Percentiles rank a stretch among this genome's conserved stretches.
Conservation (phyloP, 331 rosid species). For the Dryas integrifolia region DNA sequence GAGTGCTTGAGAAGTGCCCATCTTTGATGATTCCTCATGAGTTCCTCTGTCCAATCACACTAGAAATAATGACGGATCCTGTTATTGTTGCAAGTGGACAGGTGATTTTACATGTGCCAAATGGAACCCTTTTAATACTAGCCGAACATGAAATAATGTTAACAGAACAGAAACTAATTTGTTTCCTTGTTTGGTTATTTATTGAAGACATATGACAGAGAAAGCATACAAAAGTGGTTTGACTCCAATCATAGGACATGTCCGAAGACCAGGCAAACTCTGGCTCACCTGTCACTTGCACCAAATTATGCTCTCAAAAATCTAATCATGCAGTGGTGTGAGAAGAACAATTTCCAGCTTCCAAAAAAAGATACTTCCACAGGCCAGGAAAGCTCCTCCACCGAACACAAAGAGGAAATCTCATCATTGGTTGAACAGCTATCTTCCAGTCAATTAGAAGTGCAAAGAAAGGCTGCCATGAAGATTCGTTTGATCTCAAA, state of each 20-base stretch:
- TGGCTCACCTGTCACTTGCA: constrained; percentile 50
- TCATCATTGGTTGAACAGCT: constrained; percentile 47
- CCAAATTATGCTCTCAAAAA: constrained; percentile 64
- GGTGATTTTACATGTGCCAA: constrained; percentile 36
- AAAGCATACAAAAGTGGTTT: constrained; percentile 80
- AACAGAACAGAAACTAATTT: constrained; percentile 16
- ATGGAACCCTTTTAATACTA: background rate
- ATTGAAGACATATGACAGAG: constrained; percentile 74
- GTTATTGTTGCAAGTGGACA: constrained; percentile 75
- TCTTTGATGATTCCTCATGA: constrained; percentile 81
- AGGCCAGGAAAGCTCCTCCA: constrained; percentile 31
- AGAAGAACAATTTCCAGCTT: constrained; percentile 52
- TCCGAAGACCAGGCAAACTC: constrained; percentile 69
- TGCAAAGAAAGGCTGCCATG: constrained; percentile 55
- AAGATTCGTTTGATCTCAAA: constrained; percentile 68
- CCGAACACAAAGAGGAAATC: constrained; percentile 41
- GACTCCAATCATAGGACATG: constrained; percentile 53
- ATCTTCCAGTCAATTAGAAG: constrained; percentile 45
- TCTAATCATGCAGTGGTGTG: constrained; percentile 65
- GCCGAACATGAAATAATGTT: too few relatives aligned
- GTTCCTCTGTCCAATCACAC: constrained; percentile 72
- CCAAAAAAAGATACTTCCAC: constrained; percentile 29
- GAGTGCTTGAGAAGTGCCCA: constrained; percentile 44
- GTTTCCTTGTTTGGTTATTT: background rate
- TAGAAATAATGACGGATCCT: constrained; percentile 77